Evolutionary conservation across 2,329 filamentous ascomycete species (phyloP).

Genomic region (Aspergillus unguis): DNA sequence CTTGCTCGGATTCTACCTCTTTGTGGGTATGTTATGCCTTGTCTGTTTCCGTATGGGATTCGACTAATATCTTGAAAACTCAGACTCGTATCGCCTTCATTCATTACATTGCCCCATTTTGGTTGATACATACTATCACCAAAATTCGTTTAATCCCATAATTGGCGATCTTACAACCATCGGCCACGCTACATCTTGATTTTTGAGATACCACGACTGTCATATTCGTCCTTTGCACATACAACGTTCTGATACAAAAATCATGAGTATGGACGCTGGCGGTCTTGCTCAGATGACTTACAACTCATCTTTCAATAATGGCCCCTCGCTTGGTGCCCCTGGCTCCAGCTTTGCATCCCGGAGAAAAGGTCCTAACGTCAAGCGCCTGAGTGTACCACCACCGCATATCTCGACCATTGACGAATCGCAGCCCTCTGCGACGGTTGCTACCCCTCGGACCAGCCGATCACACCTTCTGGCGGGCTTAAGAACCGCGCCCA

Average conservation of each 20-base stretch:
- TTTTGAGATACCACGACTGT: slow-evolving; percentile 23
- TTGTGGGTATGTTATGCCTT: slow-evolving; percentile 15
- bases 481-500: slow-evolving; percentile 87
- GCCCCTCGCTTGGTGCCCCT: slow-evolving; percentile 68
- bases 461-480: slow-evolving; percentile 93
- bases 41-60: neutral
- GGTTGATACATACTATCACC: slow-evolving; percentile 18
- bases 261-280: slow-evolving; percentile 76
- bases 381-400: slow-evolving; percentile 78
- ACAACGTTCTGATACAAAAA: slow-evolving; percentile 25
- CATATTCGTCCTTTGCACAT: slow-evolving; percentile 28
- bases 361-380: slow-evolving; percentile 79
- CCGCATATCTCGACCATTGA: slow-evolving; percentile 66
- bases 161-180: slow-evolving; percentile 19
- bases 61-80: slow-evolving; percentile 12
- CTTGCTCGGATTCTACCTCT: slow-evolving; percentile 15
- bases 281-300: slow-evolving; percentile 99
- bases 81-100: slow-evolving; percentile 5
- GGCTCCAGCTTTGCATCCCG: slow-evolving; percentile 80
- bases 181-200: slow-evolving; percentile 13
- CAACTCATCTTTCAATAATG: slow-evolving; percentile 67
- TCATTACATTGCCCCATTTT: slow-evolving; percentile 17
- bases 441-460: slow-evolving; percentile 78
- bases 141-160: slow-evolving; percentile 30
- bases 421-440: slow-evolving; percentile 62